These are phyloP conservation scores for Gossypium gossypioides DNA, from an alignment of 441 rosid genomes.

Conservation along the genomic window DNA sequence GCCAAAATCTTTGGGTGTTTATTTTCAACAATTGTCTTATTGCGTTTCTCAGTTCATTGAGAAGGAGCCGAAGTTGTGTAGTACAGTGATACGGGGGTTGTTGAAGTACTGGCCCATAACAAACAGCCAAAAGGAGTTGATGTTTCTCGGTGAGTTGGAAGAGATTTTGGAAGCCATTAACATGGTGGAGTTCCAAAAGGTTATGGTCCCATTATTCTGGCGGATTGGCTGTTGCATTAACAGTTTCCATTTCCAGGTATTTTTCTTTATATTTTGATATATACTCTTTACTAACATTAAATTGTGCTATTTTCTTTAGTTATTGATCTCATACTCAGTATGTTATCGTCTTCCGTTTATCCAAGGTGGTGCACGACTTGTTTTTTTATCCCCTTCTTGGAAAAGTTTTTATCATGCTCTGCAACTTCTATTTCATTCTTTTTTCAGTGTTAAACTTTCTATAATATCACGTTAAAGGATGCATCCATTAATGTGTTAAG, in stretches of 20 bases:
- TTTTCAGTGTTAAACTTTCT: neutral
- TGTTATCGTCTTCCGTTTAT: neutral
- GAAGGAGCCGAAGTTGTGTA: conserved; percentile 67
- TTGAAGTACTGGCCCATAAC: conserved; percentile 86
- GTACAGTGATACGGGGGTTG: conserved; percentile 57
- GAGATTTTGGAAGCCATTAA: conserved; percentile 71
- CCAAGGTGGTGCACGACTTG: neutral
- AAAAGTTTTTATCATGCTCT: neutral
- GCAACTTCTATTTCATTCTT: neutral
- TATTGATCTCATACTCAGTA: neutral
- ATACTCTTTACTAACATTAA: neutral
- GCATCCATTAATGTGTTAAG: neutral
- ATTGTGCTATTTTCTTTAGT: neutral
- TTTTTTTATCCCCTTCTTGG: neutral
- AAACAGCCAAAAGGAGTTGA: conserved; percentile 80
- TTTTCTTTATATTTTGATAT: neutral
- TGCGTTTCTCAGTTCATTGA: conserved; percentile 70
- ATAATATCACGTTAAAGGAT: neutral
- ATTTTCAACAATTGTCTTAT: conserved; percentile 71
- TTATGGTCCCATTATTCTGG: conserved; percentile 71
- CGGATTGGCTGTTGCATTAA: conserved; percentile 69
- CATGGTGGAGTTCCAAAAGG: conserved; percentile 64
- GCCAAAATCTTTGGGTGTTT: conserved; percentile 66
- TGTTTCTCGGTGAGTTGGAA: conserved; percentile 80
- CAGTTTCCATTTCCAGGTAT: conserved; percentile 83